These are phyloP conservation scores for Botrytis byssoidea DNA, from an alignment of 2,329 filamentous ascomycete genomes.

Conservation along the genomic window DNA sequence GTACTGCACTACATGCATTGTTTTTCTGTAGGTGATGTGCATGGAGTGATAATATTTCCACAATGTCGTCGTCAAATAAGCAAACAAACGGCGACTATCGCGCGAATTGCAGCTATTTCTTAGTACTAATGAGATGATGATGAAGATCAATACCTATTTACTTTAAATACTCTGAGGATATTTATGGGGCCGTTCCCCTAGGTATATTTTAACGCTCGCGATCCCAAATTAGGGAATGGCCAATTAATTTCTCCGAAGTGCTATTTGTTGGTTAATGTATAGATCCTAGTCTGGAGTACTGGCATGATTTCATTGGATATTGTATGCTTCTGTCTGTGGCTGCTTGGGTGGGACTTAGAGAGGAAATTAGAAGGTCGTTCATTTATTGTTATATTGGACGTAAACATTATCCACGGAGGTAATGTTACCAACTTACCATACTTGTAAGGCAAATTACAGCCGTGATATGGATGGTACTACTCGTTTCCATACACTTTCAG, in stretches of 20 bases:
- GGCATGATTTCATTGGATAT: not conserved
- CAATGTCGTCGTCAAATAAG: not conserved
- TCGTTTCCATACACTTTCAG: not conserved
- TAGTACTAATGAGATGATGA: not conserved
- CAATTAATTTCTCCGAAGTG: not conserved
- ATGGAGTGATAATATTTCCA: not conserved
- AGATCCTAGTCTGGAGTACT: not conserved
- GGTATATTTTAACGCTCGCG: conserved; percentile 6
- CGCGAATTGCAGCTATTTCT: not conserved
- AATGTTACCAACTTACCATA: not conserved
- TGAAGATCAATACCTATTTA: not conserved
- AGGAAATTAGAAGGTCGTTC: not conserved
- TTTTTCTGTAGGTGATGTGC: not conserved
- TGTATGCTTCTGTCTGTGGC: not conserved
- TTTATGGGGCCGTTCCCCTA: not conserved
- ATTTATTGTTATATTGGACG: not conserved
- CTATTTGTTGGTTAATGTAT: not conserved
- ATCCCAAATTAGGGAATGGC: not conserved
- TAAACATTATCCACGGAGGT: not conserved
- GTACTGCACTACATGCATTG: not conserved
- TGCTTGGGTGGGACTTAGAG: not conserved
- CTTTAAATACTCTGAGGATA: not conserved
- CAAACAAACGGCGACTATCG: not conserved
- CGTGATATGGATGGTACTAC: not conserved
- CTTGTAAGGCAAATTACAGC: not conserved